phyloP scores from a whole-genome alignment of 2,329 filamentous ascomycete species.

The Phialophora tarda region DNA sequence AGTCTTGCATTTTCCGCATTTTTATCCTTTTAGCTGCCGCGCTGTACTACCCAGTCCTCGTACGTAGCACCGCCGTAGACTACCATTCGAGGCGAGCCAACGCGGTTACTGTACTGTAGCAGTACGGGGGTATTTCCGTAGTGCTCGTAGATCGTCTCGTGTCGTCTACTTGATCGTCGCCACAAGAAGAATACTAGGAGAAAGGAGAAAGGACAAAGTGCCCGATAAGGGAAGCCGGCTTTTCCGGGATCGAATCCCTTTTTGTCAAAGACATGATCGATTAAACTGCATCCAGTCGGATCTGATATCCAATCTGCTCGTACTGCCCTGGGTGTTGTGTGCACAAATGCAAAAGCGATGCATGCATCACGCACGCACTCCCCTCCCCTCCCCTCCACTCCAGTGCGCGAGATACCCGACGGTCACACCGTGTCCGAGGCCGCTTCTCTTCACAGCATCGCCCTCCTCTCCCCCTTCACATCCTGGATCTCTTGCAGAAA shows the following conservation, averaged over 20 bases:
- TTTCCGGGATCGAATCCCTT: not conserved
- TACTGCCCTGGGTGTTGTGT: no score
- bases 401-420: no score
- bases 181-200: not conserved
- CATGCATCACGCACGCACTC: no score
- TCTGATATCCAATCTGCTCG: no score
- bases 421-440: no score
- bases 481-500: slow-evolving; percentile 30
- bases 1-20: slow-evolving; percentile 5
- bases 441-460: slow-evolving; percentile 29
- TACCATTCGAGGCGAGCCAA: no score
- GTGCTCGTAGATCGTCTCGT: not conserved
- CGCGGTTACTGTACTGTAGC: no score
- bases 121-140: not conserved
- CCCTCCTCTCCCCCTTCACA: slow-evolving; percentile 30
- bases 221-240: not conserved
- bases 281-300: no score
- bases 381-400: no score
- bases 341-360: no score
- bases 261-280: no score
- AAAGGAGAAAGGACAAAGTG: not conserved
- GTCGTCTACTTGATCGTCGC: not conserved
- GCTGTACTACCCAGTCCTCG: no score
- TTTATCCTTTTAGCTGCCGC: not conserved
- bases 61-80: not conserved